Evolutionary conservation across 768 basidiomycete species (phyloP).

Genomic region (Suillus subalutaceus): DNA sequence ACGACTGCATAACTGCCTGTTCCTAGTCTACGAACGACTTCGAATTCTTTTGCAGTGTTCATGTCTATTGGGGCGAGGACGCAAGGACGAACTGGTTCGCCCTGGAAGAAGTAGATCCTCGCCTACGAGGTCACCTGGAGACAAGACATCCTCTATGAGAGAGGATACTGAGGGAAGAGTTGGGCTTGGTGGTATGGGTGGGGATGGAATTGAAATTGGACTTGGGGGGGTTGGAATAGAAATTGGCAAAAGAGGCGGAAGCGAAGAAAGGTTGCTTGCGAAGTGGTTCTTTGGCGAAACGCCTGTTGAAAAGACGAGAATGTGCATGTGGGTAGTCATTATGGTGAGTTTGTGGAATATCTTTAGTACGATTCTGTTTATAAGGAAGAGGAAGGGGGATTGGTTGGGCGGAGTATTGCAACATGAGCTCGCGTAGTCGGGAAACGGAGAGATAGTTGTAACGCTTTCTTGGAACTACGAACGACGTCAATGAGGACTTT

Average conservation of each 20-base stretch:
- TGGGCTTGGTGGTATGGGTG: conserved; percentile 38
- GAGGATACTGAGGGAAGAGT: conserved; percentile 32
- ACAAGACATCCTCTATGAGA: conserved; percentile 54
- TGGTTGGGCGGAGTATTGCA: conserved; percentile 52
- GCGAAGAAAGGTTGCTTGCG: conserved; percentile 17
- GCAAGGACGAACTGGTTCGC: conserved; percentile 58
- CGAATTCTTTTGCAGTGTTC: conserved; percentile 63
- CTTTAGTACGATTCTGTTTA: conserved; percentile 31
- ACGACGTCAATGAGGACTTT: conserved; percentile 56
- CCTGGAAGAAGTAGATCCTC: conserved; percentile 67
- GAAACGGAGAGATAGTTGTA: conserved; percentile 34
- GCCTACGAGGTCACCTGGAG: conserved; percentile 74
- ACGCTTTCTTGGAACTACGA: conserved; percentile 26
- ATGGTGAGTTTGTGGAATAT: conserved; percentile 26
- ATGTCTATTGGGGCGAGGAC: conserved; percentile 43
- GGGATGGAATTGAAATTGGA: conserved; percentile 33
- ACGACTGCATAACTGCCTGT: conserved; percentile 93
- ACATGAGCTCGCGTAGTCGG: conserved; percentile 48
- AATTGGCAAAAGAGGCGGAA: conserved; percentile 19
- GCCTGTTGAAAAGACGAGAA: conserved; percentile 38
- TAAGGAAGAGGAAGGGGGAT: conserved; percentile 36
- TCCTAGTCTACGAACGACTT: conserved; percentile 85
- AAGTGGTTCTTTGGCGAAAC: conserved; percentile 34
- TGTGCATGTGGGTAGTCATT: conserved; percentile 28
- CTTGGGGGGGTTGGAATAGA: conserved; percentile 33